Evolutionary conservation across 768 basidiomycete species (phyloP).

Genomic region (Scleroderma bovista): DNA sequence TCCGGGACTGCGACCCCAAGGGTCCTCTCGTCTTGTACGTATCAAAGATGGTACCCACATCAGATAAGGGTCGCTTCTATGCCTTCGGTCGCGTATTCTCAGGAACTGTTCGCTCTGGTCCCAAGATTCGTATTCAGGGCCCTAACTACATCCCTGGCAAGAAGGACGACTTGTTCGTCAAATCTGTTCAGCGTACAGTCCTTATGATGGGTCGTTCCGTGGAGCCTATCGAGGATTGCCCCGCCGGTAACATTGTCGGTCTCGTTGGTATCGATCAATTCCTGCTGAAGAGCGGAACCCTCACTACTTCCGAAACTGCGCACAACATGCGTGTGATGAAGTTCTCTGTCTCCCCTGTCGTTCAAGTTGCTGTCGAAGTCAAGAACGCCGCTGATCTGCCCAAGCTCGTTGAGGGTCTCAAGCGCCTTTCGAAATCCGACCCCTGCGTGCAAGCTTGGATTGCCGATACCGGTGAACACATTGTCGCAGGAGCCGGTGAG

Average conservation of each 20-base stretch:
- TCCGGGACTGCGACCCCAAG: constrained; percentile 96
- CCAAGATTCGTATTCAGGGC: constrained; percentile 98
- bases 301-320: constrained; percentile 96
- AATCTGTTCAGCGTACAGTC: constrained; percentile 97
- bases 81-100: constrained; percentile 99
- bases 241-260: constrained; percentile 97
- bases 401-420: constrained; percentile 99
- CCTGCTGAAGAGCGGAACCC: constrained; percentile 98
- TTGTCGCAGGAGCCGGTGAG: constrained; percentile 98
- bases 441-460: constrained; percentile 98
- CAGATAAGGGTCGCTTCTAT: constrained; percentile 99
- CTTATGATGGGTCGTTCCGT: constrained; percentile 99
- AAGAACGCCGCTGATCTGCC: constrained; percentile 99
- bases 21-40: constrained; percentile 96
- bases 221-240: constrained; percentile 99
- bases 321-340: constrained; percentile 99
- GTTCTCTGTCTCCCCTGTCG: constrained; percentile 99
- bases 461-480: constrained; percentile 89
- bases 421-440: constrained; percentile 99
- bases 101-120: constrained; percentile 93
- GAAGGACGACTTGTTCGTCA: constrained; percentile 97
- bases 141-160: constrained; percentile 98
- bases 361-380: constrained; percentile 98
- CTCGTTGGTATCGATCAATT: constrained; percentile 99
- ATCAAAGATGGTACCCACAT: constrained; percentile 99